These are phyloP conservation scores for Aspergillus campestris DNA, from an alignment of 495 filamentous ascomycete species.

Conservation along the genomic window DNA sequence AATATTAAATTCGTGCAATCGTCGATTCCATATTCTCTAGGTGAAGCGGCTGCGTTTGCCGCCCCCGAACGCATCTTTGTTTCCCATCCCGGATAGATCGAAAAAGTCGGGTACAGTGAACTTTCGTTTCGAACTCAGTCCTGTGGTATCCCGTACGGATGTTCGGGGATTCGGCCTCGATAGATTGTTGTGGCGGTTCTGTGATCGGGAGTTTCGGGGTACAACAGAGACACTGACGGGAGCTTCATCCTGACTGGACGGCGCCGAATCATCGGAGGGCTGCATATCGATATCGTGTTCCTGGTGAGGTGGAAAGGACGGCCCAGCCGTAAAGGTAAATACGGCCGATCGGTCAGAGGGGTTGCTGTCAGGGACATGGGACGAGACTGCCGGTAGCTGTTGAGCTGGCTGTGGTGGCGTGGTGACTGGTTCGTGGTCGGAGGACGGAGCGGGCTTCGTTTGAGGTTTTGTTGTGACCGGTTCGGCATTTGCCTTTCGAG, in stretches of 20 bases:
- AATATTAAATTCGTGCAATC: conserved; percentile 32
- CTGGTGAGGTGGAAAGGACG: conserved; percentile 46
- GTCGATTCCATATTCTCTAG: conserved; percentile 38
- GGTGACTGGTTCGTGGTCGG: conserved; percentile 39
- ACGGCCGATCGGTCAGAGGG: conserved; percentile 25
- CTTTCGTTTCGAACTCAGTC: conserved; percentile 70
- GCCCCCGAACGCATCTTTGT: conserved; percentile 58
- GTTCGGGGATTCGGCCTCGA: conserved; percentile 35
- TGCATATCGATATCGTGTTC: conserved; percentile 64
- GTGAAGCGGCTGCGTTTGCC: conserved; percentile 66
- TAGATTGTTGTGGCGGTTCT: conserved; percentile 39
- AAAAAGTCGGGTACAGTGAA: conserved; percentile 73
- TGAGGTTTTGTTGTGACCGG: conserved; percentile 24
- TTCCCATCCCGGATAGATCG: conserved; percentile 59
- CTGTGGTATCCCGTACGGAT: conserved; percentile 32
- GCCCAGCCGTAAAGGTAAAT: conserved; percentile 64
- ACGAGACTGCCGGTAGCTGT: conserved; percentile 15
- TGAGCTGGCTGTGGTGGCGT: conserved; percentile 14
- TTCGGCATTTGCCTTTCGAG: conserved; percentile 42
- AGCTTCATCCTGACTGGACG: conserved; percentile 26
- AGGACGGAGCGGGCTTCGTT: conserved; percentile 30
- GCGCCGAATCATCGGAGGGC: conserved; percentile 30
- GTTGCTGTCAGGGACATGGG: conserved; percentile 18
- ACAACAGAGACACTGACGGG: conserved; percentile 44
- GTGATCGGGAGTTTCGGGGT: conserved; percentile 42